Evolutionary conservation across 805 yeast species (phyloP).

Genomic region (Candida maesae): DNA sequence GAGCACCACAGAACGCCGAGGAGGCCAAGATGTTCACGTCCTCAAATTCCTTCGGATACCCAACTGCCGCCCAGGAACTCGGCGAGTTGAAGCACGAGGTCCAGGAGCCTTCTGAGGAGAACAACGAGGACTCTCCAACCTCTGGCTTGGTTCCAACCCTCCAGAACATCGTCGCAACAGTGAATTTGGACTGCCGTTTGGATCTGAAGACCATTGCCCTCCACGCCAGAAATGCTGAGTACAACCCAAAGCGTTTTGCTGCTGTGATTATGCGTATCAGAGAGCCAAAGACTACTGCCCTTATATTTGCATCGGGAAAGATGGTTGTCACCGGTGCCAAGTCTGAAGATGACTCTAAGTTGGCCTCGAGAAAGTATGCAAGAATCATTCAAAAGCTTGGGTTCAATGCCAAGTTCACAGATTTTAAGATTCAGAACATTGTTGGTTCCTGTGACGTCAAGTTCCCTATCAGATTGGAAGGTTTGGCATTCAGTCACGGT

Average conservation of each 20-base stretch:
- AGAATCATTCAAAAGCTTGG: slow-evolving; percentile 97
- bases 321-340: slow-evolving; percentile 99
- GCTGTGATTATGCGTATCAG: slow-evolving; percentile 99
- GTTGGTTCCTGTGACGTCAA: slow-evolving; percentile 99
- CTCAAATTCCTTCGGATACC: slow-evolving; percentile 27
- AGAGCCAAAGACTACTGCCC: slow-evolving; percentile 97
- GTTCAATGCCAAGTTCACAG: slow-evolving; percentile 95
- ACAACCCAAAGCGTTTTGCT: slow-evolving; percentile 97
- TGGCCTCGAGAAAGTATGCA: slow-evolving; percentile 96
- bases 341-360: slow-evolving; percentile 96
- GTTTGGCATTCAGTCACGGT: slow-evolving; percentile 96
- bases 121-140: slow-evolving; percentile 63
- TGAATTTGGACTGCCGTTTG: slow-evolving; percentile 90
- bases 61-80: slow-evolving; percentile 27
- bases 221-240: slow-evolving; percentile 98
- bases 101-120: slow-evolving; percentile 8
- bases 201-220: slow-evolving; percentile 96
- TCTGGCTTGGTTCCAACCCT: slow-evolving; percentile 94
- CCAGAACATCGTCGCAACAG: slow-evolving; percentile 97
- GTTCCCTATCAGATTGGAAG: slow-evolving; percentile 95
- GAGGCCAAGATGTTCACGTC: slow-evolving; percentile 29
- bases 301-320: slow-evolving; percentile 97
- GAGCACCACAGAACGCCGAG: slow-evolving; percentile 28
- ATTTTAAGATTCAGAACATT: slow-evolving; percentile 95
- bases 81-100: slow-evolving; percentile 20